Evolutionary conservation across 2,329 filamentous ascomycete genomes (phyloP), one percentile per base, ranked within the genome.

Genomic region (Fusarium sp.): DNA sequence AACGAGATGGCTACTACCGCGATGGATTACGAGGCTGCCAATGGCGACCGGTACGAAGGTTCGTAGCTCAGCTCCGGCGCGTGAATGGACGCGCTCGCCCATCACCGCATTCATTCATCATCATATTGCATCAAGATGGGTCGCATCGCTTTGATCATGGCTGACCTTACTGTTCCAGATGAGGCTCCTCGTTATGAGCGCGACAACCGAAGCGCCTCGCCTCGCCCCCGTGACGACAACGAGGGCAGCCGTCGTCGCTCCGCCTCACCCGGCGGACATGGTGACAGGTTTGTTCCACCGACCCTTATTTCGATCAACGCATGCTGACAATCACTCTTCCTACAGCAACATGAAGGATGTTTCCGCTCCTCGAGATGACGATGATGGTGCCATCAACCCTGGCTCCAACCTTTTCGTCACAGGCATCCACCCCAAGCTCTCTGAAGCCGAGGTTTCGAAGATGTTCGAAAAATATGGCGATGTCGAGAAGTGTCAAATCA

Each of bases 341-440:
- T 44, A 15, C 55, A 83, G 83, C 73, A 80, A 80, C 62, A 79
- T 82, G 56, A 88, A 88, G 75, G 86, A 86, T 54, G 82, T 85
- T 44, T 82, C 83, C 57, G 83, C 81, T 69, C 78, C 78, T 62
- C 79, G 78, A 67, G 82, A 83, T 39, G 93, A 88, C 65, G 93
- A 96, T 73, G 91, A 93, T 74, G 91, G 91, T 72, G 91, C 94
- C 67, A 78, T 91, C 77, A 99, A 99, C 83, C 92, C 94, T 67
- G 96, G 96, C 73, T 97, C 96, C 71, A 99, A 99, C 84, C 91
- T 99, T 62, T 99, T 99, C 80, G 96, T 99, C 71, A 99, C 96
- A 68, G 96, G 96, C 73, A 99, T 99, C 71, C 94, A 98, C 79
- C 96, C 96, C 58, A 92, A 92, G 75, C 88, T 99, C 70, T 90